phyloP scores from a whole-genome alignment of 768 basidiomycete species.

The Mycena vitilis region DNA sequence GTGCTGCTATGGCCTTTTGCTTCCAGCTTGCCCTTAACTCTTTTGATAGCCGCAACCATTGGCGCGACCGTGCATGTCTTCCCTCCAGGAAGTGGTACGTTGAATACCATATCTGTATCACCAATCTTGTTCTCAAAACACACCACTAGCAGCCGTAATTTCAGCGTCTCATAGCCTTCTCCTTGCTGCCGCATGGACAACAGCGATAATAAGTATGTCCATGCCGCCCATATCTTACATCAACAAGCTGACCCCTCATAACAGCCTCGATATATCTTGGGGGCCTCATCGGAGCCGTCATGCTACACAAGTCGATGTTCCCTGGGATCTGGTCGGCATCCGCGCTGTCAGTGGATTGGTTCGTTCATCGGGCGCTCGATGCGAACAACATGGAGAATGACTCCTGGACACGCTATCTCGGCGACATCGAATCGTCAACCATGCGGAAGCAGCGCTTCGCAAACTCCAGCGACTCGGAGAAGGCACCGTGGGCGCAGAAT shows the following conservation, averaged over 20 bases:
- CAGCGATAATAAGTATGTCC: slow-evolving; percentile 12
- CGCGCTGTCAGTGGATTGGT: slow-evolving; percentile 33
- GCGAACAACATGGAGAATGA: slow-evolving; percentile 29
- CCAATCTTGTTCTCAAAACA: too few relatives aligned
- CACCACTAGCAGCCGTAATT: slow-evolving; percentile 12
- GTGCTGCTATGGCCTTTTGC: background rate
- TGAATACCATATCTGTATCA: background rate
- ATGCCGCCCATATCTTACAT: background rate
- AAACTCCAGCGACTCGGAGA: slow-evolving; percentile 8
- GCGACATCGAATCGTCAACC: slow-evolving; percentile 32
- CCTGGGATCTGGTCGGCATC: slow-evolving; percentile 32
- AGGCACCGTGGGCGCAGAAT: slow-evolving; percentile 32
- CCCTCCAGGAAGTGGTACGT: slow-evolving; percentile 18
- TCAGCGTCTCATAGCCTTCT: slow-evolving; percentile 26
- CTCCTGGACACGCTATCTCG: slow-evolving; percentile 35
- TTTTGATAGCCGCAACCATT: slow-evolving; percentile 23
- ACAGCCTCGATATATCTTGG: slow-evolving; percentile 20
- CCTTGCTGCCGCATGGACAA: slow-evolving; percentile 30
- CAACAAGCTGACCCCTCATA: background rate
- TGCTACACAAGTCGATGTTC: slow-evolving; percentile 27
- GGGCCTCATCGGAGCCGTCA: slow-evolving; percentile 21
- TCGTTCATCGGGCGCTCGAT: slow-evolving; percentile 28
- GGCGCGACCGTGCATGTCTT: slow-evolving; percentile 26
- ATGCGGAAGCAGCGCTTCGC: slow-evolving; percentile 23
- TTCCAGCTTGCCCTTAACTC: background rate